phyloP scores from a whole-genome alignment of 176 grass and related monocot genomes.

The Carex cristatella region DNA sequence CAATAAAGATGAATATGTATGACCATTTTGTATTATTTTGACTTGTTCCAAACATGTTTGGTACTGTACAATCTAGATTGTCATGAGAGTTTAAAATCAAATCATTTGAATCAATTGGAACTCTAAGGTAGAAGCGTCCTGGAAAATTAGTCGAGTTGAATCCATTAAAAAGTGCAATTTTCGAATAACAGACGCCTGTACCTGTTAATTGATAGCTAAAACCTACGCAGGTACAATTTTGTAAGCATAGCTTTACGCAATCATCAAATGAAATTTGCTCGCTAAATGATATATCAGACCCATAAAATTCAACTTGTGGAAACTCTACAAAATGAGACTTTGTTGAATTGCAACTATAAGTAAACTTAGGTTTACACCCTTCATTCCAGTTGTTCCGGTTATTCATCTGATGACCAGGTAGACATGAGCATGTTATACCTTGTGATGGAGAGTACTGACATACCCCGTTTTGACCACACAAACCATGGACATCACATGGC shows the following conservation, averaged over 20 bases:
- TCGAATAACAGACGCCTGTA: constrained; percentile 34
- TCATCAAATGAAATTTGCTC: constrained; percentile 31
- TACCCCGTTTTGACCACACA: constrained; percentile 58
- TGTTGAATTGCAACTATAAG: constrained; percentile 21
- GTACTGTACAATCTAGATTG: constrained; percentile 29
- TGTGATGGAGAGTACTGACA: constrained; percentile 27
- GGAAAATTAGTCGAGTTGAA: constrained; percentile 36
- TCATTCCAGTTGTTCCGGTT: constrained; percentile 57
- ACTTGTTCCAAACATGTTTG: constrained; percentile 34
- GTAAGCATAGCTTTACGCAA: constrained; percentile 42
- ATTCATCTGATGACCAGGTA: constrained; percentile 48
- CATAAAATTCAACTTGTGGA: constrained; percentile 45
- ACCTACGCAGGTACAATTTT: constrained; percentile 35
- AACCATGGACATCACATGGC: constrained; percentile 38
- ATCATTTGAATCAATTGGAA: constrained; percentile 29
- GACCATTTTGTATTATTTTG: constrained; percentile 31
- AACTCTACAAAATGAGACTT: constrained; percentile 39
- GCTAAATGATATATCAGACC: constrained; percentile 45
- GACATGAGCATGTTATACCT: constrained; percentile 28
- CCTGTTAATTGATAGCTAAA: constrained; percentile 38
- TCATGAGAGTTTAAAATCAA: constrained; percentile 15
- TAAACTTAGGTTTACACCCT: constrained; percentile 49
- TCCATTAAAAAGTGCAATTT: constrained; percentile 49
- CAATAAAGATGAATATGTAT: constrained; percentile 44
- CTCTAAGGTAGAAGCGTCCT: constrained; percentile 45